These are phyloP conservation scores for Clitopilus passeckerianus DNA, from an alignment of 768 basidiomycete genomes.

Conservation along the genomic window DNA sequence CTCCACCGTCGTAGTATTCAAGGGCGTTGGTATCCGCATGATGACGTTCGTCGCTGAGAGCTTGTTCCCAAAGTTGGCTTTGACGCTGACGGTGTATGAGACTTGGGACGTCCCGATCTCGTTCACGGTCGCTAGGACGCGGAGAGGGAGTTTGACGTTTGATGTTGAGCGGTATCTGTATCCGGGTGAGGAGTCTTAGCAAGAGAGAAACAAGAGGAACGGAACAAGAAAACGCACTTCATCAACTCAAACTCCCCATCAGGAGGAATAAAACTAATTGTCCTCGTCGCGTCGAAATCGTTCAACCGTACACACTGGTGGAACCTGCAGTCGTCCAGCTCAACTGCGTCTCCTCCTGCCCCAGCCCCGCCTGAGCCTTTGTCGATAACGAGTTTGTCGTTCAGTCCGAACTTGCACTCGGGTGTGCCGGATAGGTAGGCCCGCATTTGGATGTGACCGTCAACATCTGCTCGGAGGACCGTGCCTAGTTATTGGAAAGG, in stretches of 20 bases:
- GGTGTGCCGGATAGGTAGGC: constrained; percentile 96
- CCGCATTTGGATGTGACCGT: constrained; percentile 97
- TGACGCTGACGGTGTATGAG: constrained; percentile 83
- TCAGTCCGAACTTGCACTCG: constrained; percentile 98
- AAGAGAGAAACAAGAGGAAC: not conserved
- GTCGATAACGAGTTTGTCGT: constrained; percentile 97
- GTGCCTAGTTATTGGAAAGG: constrained; percentile 48
- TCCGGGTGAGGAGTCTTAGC: not conserved
- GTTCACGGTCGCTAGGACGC: constrained; percentile 84
- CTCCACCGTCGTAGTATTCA: constrained; percentile 90
- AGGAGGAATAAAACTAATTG: constrained; percentile 96
- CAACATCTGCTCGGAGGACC: constrained; percentile 91
- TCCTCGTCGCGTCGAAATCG: constrained; percentile 90
- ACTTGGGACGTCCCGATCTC: constrained; percentile 92
- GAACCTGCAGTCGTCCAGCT: constrained; percentile 97
- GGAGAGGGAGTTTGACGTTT: constrained; percentile 92
- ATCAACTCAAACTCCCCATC: constrained; percentile 99
- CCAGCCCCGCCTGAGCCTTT: constrained; percentile 54
- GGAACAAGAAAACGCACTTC: constrained; percentile 49
- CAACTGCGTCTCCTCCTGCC: constrained; percentile 70
- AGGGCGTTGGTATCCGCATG: constrained; percentile 90
- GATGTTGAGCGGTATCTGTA: constrained; percentile 90
- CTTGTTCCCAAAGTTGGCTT: constrained; percentile 87
- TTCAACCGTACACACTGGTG: constrained; percentile 96
- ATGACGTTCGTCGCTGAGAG: constrained; percentile 91